Percentiles rank a stretch among this genome's conserved stretches.
Conservation (phyloP, 2,329 filamentous ascomycete species). For the Davidsoniella eucalypti region DNA sequence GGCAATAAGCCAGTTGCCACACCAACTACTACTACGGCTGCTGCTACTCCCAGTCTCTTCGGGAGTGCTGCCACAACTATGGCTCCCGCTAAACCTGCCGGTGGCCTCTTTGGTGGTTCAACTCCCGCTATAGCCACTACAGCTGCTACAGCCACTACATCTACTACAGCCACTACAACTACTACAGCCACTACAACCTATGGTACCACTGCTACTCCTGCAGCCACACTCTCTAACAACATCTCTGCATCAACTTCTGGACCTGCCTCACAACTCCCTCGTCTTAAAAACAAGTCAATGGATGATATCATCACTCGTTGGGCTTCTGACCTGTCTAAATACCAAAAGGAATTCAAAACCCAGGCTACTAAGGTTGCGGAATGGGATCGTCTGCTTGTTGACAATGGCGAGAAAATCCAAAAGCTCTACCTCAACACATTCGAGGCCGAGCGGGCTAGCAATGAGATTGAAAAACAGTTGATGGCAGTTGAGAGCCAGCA, state of each 20-base stretch:
- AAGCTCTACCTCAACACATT: constrained; percentile 83
- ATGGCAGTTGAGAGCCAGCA: constrained; percentile 82
- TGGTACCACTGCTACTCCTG: constrained; percentile 21
- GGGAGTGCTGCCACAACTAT: constrained; percentile 17
- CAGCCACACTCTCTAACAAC: constrained; percentile 21
- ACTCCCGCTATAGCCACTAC: constrained; percentile 14
- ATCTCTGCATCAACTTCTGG: constrained; percentile 64
- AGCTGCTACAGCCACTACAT: constrained; percentile 13
- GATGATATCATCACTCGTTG: constrained; percentile 96
- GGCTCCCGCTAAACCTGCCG: background rate
- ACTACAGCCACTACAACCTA: constrained; percentile 18
- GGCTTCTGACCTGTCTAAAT: constrained; percentile 88
- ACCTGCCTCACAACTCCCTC: constrained; percentile 68
- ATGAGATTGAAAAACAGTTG: constrained; percentile 86
- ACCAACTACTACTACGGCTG: constrained; percentile 13
- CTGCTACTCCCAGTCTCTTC: constrained; percentile 21
- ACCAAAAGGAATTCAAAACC: constrained; percentile 89
- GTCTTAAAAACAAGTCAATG: constrained; percentile 96
- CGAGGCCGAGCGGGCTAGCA: constrained; percentile 81
- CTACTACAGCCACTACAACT: constrained; percentile 11
- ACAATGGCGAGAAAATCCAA: constrained; percentile 89
- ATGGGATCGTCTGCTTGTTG: constrained; percentile 85
- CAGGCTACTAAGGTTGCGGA: constrained; percentile 73
- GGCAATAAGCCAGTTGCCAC: constrained; percentile 24
- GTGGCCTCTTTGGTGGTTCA: constrained; percentile 11